Percentiles rank a stretch among this genome's conserved stretches.
Conservation (phyloP, 176 grass and related monocot species). For the Rhipidocladum racemiflorum region DNA sequence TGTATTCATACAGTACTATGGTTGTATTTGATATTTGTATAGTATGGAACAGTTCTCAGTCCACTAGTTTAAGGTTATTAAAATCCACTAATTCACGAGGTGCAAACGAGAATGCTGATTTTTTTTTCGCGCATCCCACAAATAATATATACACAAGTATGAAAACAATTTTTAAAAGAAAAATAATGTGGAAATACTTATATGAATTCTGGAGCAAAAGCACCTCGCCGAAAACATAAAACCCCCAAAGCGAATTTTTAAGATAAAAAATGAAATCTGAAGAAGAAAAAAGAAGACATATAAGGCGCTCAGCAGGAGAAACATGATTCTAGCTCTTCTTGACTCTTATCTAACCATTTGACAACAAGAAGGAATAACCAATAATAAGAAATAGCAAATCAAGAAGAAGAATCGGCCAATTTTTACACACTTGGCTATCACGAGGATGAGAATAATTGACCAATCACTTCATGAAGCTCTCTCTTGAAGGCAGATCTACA, state of each 20-base stretch:
- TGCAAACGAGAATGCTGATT: constrained; percentile 2
- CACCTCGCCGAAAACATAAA: neutral
- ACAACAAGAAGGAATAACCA: neutral
- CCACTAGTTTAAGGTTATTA: constrained; percentile 2
- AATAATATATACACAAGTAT: neutral
- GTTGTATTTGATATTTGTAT: constrained; percentile 21
- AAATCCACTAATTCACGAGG: constrained; percentile 15
- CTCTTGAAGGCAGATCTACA: constrained; percentile 19
- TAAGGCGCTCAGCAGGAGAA: neutral
- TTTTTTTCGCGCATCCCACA: neutral
- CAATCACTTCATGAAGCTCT: constrained; percentile 10
- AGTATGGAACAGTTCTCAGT: constrained; percentile 14
- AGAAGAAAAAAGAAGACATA: neutral
- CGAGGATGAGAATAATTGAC: neutral
- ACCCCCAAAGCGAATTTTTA: neutral
- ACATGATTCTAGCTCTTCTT: neutral
- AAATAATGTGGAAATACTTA: neutral
- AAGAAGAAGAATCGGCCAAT: neutral
- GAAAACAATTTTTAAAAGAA: neutral
- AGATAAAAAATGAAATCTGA: neutral
- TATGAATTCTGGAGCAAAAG: neutral
- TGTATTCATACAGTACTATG: neutral
- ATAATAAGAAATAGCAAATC: neutral
- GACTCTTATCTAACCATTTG: neutral
- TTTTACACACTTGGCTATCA: neutral